phyloP scores from a whole-genome alignment of 2,329 filamentous ascomycete species.

The Pseudogymnoascus sp. region DNA sequence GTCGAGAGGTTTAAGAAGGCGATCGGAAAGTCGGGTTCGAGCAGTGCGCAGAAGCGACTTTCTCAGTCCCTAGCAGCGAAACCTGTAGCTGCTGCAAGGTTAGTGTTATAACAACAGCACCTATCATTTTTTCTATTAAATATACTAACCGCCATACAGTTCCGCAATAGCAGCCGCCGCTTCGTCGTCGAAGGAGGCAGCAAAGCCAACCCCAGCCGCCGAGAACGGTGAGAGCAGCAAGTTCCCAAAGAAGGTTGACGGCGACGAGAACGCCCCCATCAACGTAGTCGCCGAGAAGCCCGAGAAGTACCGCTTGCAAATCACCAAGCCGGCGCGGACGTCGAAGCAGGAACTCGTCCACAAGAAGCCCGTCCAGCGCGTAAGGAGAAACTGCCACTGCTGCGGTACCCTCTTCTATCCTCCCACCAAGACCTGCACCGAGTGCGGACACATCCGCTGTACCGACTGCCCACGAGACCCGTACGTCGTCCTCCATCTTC shows the following conservation, averaged over 20 bases:
- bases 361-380: constrained; percentile 62
- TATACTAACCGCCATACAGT: background rate
- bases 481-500: constrained; percentile 41
- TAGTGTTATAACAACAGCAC: background rate
- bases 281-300: constrained; percentile 23
- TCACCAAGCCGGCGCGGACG: constrained; percentile 57
- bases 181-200: background rate
- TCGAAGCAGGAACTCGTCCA: constrained; percentile 65
- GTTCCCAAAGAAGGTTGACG: background rate
- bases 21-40: constrained; percentile 22
- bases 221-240: background rate
- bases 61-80: constrained; percentile 13
- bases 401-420: constrained; percentile 57
- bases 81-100: constrained; percentile 9
- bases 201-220: background rate
- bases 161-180: background rate
- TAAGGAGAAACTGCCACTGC: constrained; percentile 68
- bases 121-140: background rate
- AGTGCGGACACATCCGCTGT: constrained; percentile 67
- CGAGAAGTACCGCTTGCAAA: constrained; percentile 38
- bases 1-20: constrained; percentile 25
- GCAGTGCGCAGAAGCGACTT: constrained; percentile 19
- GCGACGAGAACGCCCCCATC: constrained; percentile 5
- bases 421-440: constrained; percentile 54
- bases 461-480: constrained; percentile 74